Evolutionary conservation across 1,284 basidiomycete genomes (phyloP), one percentile per base, ranked within the genome.

Genomic region (Ustilago nuda): DNA sequence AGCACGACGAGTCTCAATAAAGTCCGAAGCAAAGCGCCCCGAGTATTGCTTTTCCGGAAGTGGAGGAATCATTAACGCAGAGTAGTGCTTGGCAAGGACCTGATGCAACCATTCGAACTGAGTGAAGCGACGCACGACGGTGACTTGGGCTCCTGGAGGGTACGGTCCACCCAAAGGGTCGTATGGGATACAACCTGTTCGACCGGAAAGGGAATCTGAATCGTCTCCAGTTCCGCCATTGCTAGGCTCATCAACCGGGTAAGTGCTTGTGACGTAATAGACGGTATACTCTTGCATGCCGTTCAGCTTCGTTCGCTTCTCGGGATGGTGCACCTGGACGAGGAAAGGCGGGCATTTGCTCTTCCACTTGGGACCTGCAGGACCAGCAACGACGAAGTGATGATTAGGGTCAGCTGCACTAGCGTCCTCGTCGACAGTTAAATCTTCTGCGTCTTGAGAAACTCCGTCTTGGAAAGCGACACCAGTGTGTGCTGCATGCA

Each of bases 1-100:
- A 1, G 92, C 90, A 51, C 93, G 87, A 36, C 93, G 88, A 5
- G 91, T 92, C 82, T 94, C 93, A 7, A 95, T 91, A 76, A 94
- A 94, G 59, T 91, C 92, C 15, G 89, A 88, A 61, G 89, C 92
- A 84, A 94, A 94, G 4, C 92, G 88, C 0, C 92, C 92, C 0
- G 92, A 89, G 76, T 93, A 92, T 79, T 93, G 91, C 84, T 94
- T 93, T 84, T 92, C 91, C 0, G 93, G 93, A 2, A 94, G 88
- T 0, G 92, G 92, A 0, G 93, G 93, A 1, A 94, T 87, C 2
- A 91, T 90, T 43, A 94, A 89, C 0, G 92, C 92, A 8, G 92
- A 92, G 8, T 92, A 89, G 7, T 90, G 88, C 37, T 90, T 87
- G 33, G 88, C 87, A 45, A 94, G 87, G 3, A 91, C 89, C 1